phyloP scores from a whole-genome alignment of 805 yeast genomes.

The Dipodascus geniculatus region DNA sequence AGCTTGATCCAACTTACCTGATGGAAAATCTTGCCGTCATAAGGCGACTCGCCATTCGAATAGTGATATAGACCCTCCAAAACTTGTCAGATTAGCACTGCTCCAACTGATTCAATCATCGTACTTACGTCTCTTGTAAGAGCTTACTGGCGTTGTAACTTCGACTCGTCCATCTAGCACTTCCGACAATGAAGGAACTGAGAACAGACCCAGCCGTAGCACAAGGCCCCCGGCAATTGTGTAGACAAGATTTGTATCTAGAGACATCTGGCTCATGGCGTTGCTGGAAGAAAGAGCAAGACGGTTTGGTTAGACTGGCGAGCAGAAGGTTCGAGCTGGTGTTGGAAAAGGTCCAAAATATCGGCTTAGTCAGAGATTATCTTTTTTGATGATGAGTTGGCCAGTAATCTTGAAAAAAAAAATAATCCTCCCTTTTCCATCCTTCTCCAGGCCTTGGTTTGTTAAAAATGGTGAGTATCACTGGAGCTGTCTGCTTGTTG shows the following conservation, averaged over 20 bases:
- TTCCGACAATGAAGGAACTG: conserved; percentile 18
- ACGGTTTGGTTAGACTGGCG: too few species aligned
- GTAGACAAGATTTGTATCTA: background rate
- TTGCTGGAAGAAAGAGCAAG: background rate
- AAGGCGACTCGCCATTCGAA: conserved; percentile 47
- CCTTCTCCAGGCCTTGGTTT: too few species aligned
- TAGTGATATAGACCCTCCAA: conserved; percentile 58
- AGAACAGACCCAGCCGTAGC: conserved; percentile 16
- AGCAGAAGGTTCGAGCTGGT: too few species aligned
- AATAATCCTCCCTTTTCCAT: background rate
- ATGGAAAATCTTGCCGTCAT: conserved; percentile 77
- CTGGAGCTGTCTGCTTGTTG: background rate
- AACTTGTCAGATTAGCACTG: conserved; percentile 18
- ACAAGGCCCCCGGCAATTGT: conserved; percentile 12
- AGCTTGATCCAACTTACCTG: conserved; percentile 27
- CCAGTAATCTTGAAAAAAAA: background rate
- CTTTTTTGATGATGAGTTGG: background rate
- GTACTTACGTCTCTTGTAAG: conserved; percentile 35
- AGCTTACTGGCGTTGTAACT: conserved; percentile 62
- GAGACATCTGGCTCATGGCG: background rate
- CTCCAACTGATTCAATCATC: background rate
- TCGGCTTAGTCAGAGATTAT: background rate
- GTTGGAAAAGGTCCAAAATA: too few species aligned
- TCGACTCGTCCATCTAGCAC: conserved; percentile 42
- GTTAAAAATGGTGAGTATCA: background rate